phyloP scores from a whole-genome alignment of 306 rosid genomes.

The Begonia masoniana region DNA sequence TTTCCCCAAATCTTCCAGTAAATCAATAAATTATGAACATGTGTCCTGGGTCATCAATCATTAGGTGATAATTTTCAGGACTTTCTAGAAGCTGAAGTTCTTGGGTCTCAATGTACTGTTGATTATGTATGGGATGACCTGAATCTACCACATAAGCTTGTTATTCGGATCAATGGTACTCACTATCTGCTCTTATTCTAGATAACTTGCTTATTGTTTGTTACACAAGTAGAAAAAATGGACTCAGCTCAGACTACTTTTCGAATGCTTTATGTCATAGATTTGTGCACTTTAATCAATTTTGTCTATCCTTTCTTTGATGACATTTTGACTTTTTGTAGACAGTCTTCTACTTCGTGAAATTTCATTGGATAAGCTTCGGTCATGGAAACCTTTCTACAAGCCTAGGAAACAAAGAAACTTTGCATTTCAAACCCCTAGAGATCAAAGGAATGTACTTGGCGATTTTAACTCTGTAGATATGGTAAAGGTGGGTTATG shows the following conservation, averaged over 20 bases:
- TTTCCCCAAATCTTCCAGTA: background rate
- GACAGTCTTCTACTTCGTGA: constrained; percentile 56
- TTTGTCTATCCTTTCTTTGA: no score
- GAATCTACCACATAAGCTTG: constrained; percentile 69
- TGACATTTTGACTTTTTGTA: constrained; percentile 9
- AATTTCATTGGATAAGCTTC: constrained; percentile 87
- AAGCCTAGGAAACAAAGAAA: constrained; percentile 43
- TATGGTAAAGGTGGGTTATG: constrained; percentile 60
- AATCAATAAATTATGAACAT: constrained; percentile 1
- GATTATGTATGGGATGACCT: constrained; percentile 95
- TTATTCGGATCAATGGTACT: constrained; percentile 54
- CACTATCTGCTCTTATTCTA: constrained; percentile 2
- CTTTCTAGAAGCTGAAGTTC: constrained; percentile 57
- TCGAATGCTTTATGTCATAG: background rate
- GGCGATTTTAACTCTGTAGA: constrained; percentile 26
- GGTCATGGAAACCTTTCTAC: constrained; percentile 66
- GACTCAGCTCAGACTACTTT: no score
- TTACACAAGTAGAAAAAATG: background rate
- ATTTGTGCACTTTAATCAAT: background rate
- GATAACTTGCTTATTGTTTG: constrained; percentile 5
- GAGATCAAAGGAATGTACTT: constrained; percentile 16
- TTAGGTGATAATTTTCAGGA: constrained; percentile 45
- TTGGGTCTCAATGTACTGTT: constrained; percentile 43
- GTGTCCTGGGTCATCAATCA: constrained; percentile 9
- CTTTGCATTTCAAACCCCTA: constrained; percentile 34